These are phyloP conservation scores for Alliaria petiolata DNA, from an alignment of 345 rosid species.

Conservation along the genomic window DNA sequence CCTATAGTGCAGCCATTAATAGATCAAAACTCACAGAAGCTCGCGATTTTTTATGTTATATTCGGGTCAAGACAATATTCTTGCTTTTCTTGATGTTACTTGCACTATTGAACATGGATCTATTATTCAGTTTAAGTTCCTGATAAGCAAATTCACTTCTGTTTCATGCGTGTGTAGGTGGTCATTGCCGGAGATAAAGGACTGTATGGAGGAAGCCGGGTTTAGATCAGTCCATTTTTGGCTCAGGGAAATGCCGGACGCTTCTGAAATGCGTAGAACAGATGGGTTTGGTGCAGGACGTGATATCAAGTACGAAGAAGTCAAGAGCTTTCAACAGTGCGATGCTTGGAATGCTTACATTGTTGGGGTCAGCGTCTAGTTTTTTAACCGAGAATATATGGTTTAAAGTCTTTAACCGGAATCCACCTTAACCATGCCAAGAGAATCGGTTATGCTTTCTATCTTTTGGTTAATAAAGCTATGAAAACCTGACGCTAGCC, in stretches of 20 bases:
- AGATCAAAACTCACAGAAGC: constrained; percentile 1
- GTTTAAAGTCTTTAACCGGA: neutral
- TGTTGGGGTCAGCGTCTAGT: constrained; percentile 49
- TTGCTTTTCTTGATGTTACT: neutral
- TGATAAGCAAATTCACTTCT: neutral
- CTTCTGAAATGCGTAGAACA: constrained; percentile 47
- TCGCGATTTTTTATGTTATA: too few species aligned
- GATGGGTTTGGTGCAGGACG: constrained; percentile 70
- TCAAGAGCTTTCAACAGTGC: constrained; percentile 54
- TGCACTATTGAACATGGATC: neutral
- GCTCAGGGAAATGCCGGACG: constrained; percentile 81
- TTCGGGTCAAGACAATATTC: too few species aligned
- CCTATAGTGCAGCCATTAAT: neutral
- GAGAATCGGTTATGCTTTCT: neutral
- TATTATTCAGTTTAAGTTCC: neutral
- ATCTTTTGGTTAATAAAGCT: too few species aligned
- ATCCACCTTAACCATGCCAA: neutral
- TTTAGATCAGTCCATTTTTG: constrained; percentile 76
- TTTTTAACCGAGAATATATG: neutral
- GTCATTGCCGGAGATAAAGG: constrained; percentile 86
- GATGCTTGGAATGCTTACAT: constrained; percentile 96
- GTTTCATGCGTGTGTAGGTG: constrained; percentile 45
- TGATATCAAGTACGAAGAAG: constrained; percentile 72
- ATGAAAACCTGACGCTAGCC: neutral
- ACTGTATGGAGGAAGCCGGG: constrained; percentile 90